Base-by-base conservation (phyloP, 257 asterid species). In the Fraxinus anomala region DNA sequence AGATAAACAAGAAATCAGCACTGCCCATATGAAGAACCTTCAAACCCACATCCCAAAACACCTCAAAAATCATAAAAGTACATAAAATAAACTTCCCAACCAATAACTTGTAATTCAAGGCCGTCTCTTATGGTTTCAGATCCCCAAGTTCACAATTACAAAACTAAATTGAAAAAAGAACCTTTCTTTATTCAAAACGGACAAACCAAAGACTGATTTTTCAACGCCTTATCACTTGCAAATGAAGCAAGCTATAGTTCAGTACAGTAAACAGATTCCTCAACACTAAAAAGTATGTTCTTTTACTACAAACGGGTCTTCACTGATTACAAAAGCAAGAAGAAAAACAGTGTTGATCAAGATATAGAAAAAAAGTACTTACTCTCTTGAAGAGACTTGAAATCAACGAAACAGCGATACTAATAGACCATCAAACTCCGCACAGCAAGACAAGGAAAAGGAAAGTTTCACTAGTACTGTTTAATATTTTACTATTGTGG, bases 181-280 rank as follows among this genome's bases (percentile, higher is more conserved):
- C 73, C 71, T 81, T 84, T 72, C 78, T 74, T 83, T 86, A 82
- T 73, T 80, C 74, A 67, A 77, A 74, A 75, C 89, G 84, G 86
- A 86, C 80, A 80, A 73, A 81, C 83, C 83, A 73, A 80, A 86
- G 79, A 33, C 12, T 33, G 56, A 84, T 73, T 73, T 82, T 84
- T 87, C 85, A 81, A 82, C 66, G 74, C 80, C 83, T 81, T 78
- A 77, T 86, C 85, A 86, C 94, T 90, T 91, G 85, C 84, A 88
- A 85, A 30, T 47, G 91, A 90, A 93, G 93, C 94, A 87, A 87
- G 71, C 79, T 84, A 82, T 56, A 75, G 81, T 75, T 70, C 68
- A 70, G 61, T 37, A 68, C 80, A 31, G 68, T 61, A 79, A 82
- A 84, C 80, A 75, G 70, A 70, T 83, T 39, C 65, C 68, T 36